phyloP scores from a whole-genome alignment of 83 land plant genomes.

The Picea engelmannii region DNA sequence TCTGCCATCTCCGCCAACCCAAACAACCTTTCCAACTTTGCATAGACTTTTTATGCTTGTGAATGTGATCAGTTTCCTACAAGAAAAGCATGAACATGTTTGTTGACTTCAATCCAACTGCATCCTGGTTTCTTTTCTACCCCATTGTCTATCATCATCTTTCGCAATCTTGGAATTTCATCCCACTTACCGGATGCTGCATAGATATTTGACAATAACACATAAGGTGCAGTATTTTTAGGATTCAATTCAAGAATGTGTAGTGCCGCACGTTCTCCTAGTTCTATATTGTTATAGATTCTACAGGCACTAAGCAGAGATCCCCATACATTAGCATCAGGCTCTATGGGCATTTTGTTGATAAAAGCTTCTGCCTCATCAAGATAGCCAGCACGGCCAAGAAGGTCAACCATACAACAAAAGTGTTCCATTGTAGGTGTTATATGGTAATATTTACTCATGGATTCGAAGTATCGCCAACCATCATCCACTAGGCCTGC shows the following conservation, averaged over 20 bases:
- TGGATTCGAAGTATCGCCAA: constrained; percentile 18
- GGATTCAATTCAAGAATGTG: constrained; percentile 35
- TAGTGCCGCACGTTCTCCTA: constrained; percentile 27
- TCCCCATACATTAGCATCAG: constrained; percentile 29
- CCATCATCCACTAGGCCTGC: constrained; percentile 25
- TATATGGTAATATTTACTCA: constrained; percentile 15
- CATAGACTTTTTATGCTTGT: background rate
- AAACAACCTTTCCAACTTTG: background rate
- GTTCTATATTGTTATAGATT: constrained; percentile 25
- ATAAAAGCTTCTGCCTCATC: constrained; percentile 23
- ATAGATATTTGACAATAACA: constrained; percentile 39
- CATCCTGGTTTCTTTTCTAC: constrained; percentile 15
- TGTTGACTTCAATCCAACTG: constrained; percentile 22
- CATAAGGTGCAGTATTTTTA: constrained; percentile 27
- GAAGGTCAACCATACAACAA: constrained; percentile 45
- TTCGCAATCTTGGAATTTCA: constrained; percentile 29
- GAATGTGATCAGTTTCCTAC: background rate
- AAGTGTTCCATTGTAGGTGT: constrained; percentile 23
- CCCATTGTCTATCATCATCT: constrained; percentile 25
- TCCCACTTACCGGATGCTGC: constrained; percentile 40
- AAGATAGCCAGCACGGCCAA: constrained; percentile 44
- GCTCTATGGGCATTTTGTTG: constrained; percentile 22
- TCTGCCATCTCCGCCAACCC: background rate
- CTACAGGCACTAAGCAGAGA: constrained; percentile 28
- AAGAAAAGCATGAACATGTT: background rate